Base-by-base conservation (phyloP, 2,329 filamentous ascomycete genomes). In the Mycosphaerella arachidis region DNA sequence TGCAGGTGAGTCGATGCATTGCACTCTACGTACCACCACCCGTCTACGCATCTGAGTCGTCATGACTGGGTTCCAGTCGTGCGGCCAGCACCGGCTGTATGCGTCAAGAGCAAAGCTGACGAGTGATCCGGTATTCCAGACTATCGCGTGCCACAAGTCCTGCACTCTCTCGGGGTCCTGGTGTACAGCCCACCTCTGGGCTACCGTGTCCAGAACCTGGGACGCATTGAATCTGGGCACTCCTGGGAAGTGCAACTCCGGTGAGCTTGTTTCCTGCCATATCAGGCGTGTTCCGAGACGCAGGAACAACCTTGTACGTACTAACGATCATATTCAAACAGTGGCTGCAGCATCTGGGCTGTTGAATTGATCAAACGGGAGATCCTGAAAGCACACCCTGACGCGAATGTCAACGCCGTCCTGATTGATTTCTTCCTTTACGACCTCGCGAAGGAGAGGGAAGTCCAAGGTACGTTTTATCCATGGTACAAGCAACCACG, bases 381-480 rank as follows among this genome's bases (percentile, higher is more conserved):
- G 73, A 97, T 99, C 54, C 71, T 87, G 58, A 83, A 81, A 50
- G 75, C 84, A 13, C 86, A 97, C 69, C 90, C 92, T 0, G 86
- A 88, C 9, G 82, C 86, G 0, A 77, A 78, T 16, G 74, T 88
- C 63, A 99, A 99, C 72, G 92, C 94, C 29, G 91, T 97, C 43
- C 75, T 99, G 68, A 94, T 99, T 64, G 94, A 99, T 75, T 99
- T 97, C 76, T 96, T 97, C 75, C 79, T 99, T 57, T 99, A 99
- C 72, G 94, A 99, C 76, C 86, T 89, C 18, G 92, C 94, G 77
- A 99, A 97, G 74, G 88, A 91, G 71, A 75, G 89, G 72, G 93
- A 97, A 74, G 70, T 68, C 31, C 72, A 71, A 72, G 62, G 78
- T 77, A 62, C 72, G 72, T 35, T 53, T 35, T 46, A 12, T 29